Conservation (phyloP, 208 protist genomes). For the Trypanosoma conorhini region DNA sequence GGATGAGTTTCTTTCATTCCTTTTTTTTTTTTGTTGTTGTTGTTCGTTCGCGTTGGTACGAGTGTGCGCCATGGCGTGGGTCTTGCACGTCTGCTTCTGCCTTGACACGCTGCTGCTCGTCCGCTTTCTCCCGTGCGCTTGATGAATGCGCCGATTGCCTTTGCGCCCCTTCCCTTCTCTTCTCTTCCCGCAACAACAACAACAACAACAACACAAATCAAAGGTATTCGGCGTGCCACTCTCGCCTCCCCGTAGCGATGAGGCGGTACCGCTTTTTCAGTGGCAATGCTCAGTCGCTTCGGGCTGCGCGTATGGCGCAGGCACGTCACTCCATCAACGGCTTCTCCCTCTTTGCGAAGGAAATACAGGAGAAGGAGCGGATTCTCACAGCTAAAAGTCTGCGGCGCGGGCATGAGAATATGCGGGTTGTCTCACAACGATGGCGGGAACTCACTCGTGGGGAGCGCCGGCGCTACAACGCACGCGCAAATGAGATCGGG, state of each 20-base stretch:
- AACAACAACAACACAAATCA: slow-evolving; percentile 4
- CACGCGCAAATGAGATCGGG: slow-evolving; percentile 34
- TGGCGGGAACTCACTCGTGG: slow-evolving; percentile 36
- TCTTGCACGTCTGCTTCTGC: neutral
- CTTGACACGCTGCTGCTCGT: neutral
- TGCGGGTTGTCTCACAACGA: slow-evolving; percentile 41
- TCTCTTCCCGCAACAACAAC: too few relatives aligned
- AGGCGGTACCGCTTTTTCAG: slow-evolving; percentile 29
- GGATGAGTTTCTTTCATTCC: slow-evolving; percentile 2
- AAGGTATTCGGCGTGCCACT: slow-evolving; percentile 11
- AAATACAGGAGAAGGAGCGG: slow-evolving; percentile 35
- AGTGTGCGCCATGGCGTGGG: too few relatives aligned
- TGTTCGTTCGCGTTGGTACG: slow-evolving; percentile 3
- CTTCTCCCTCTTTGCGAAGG: slow-evolving; percentile 57
- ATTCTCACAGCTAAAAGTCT: slow-evolving; percentile 40
- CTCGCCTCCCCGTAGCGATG: slow-evolving; percentile 6
- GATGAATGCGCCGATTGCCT: too few relatives aligned
- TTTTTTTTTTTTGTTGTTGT: slow-evolving; percentile 13
- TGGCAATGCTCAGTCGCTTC: slow-evolving; percentile 1
- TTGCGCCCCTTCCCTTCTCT: too few relatives aligned
- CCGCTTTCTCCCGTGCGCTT: too few relatives aligned
- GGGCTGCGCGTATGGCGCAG: slow-evolving; percentile 14
- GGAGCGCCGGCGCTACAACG: slow-evolving; percentile 46
- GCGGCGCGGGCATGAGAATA: slow-evolving; percentile 35
- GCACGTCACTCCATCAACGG: slow-evolving; percentile 53